Evolutionary conservation across 192 early-diverging fungal genomes (phyloP).

Genomic region (Backusella luteola): DNA sequence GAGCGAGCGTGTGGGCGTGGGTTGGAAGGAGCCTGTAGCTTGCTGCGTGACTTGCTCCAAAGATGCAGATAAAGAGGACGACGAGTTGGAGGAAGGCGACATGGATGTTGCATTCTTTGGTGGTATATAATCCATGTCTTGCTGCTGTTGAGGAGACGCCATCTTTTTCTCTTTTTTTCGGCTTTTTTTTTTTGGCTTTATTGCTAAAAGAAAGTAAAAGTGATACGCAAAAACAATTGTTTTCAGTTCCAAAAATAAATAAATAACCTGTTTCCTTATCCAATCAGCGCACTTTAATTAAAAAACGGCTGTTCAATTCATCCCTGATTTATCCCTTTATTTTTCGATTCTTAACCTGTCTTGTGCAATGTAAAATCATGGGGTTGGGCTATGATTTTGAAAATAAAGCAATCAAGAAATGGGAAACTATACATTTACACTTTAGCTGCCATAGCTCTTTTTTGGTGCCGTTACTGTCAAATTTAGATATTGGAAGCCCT

Average conservation of each 20-base stretch:
- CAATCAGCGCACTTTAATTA: neutral
- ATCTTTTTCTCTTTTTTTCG: neutral
- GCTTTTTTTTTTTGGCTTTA: neutral
- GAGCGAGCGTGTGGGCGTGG: constrained; percentile 1
- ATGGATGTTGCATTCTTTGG: neutral
- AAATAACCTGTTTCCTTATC: neutral
- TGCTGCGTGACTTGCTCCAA: constrained; percentile 8
- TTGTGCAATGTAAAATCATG: neutral
- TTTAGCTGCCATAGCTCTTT: no score
- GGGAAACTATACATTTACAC: no score
- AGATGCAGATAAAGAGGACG: constrained; percentile 11
- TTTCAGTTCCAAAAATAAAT: constrained; percentile 7
- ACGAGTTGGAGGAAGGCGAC: constrained; percentile 3
- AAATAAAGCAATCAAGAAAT: no score
- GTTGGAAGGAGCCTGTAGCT: neutral
- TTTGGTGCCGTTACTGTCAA: no score
- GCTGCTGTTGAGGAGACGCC: neutral
- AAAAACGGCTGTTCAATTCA: neutral
- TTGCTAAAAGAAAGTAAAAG: neutral
- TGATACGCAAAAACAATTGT: neutral
- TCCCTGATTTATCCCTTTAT: neutral
- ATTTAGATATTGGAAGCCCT: no score
- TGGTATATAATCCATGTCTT: neutral
- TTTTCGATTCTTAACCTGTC: neutral
- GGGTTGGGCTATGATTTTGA: no score